Conservation (phyloP, 768 basidiomycete species). For the Leccinum obscurum region DNA sequence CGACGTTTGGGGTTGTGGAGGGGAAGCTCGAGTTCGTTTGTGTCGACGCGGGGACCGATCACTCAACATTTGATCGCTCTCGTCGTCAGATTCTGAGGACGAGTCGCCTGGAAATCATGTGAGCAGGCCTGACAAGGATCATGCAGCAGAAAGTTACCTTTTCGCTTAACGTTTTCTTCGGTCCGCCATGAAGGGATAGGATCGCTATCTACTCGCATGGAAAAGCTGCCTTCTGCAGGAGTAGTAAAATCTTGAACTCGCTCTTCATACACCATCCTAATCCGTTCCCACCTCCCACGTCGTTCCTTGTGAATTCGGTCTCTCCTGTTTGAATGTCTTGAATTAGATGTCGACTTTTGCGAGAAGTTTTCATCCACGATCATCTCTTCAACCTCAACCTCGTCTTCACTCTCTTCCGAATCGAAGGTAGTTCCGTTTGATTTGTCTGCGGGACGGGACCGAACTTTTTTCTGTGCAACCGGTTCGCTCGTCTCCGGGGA, state of each 20-base stretch:
- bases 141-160: constrained; percentile 38
- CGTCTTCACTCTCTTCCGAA: constrained; percentile 39
- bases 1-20: constrained; percentile 43
- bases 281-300: constrained; percentile 28
- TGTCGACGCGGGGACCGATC: constrained; percentile 27
- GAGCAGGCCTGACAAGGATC: not conserved
- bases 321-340: constrained; percentile 28
- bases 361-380: constrained; percentile 38
- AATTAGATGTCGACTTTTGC: constrained; percentile 14
- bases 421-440: constrained; percentile 25
- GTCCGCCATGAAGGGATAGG: constrained; percentile 23
- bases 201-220: constrained; percentile 32
- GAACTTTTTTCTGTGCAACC: constrained; percentile 27
- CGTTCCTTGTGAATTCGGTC: constrained; percentile 34
- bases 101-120: constrained; percentile 10
- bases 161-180: constrained; percentile 43
- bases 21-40: constrained; percentile 54
- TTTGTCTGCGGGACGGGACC: constrained; percentile 21
- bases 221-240: constrained; percentile 28
- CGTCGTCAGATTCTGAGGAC: constrained; percentile 32
- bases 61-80: constrained; percentile 29
- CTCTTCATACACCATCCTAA: constrained; percentile 24
- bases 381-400: constrained; percentile 55
- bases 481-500: constrained; percentile 25
- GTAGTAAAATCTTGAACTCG: constrained; percentile 34